A percentile compares a stretch with the other conserved stretches of the same genome.
Evolutionary conservation across 345 rosid genomes (phyloP).

Genomic region (Odontarrhena argentea): DNA sequence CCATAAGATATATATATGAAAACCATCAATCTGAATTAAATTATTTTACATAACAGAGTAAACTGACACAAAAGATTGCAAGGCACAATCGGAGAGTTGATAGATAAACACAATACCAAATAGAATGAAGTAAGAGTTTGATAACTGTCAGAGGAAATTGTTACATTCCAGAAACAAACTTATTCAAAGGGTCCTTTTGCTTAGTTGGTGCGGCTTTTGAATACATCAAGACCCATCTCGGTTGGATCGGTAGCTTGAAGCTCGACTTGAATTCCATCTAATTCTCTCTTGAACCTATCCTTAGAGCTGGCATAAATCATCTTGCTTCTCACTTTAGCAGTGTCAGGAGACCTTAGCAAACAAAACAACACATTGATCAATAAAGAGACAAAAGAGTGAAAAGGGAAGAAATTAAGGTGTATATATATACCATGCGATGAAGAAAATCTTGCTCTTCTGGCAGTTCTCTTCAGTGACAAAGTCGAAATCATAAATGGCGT

Average conservation of each 20-base stretch:
- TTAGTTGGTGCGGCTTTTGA: slow-evolving; percentile 54
- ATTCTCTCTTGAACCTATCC: background rate
- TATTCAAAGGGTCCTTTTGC: slow-evolving; percentile 14
- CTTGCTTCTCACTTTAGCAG: slow-evolving; percentile 43
- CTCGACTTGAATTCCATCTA: slow-evolving; percentile 56
- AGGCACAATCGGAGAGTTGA: slow-evolving; percentile 16
- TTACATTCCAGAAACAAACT: slow-evolving; percentile 37
- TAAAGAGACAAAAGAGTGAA: background rate
- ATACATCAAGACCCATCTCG: slow-evolving; percentile 62
- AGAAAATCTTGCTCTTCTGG: slow-evolving; percentile 95
- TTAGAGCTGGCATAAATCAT: slow-evolving; percentile 6
- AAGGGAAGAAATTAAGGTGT: too few relatives aligned
- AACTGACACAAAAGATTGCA: slow-evolving; percentile 13
- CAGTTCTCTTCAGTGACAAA: slow-evolving; percentile 77
- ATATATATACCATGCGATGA: slow-evolving; percentile 59
- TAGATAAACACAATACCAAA: slow-evolving; percentile 19
- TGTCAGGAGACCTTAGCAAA: slow-evolving; percentile 41
- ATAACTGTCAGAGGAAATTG: slow-evolving; percentile 29
- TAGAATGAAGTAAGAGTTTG: slow-evolving; percentile 18
- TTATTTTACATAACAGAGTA: slow-evolving; percentile 4
- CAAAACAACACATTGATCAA: background rate
- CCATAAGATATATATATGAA: background rate
- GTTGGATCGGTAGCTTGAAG: slow-evolving; percentile 69
- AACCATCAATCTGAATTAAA: slow-evolving; percentile 7
- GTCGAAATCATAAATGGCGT: slow-evolving; percentile 69